Evolutionary conservation across 2,329 filamentous ascomycete species (phyloP), one percentile per base, ranked within the genome.

Genomic region (Fusarium concolor): DNA sequence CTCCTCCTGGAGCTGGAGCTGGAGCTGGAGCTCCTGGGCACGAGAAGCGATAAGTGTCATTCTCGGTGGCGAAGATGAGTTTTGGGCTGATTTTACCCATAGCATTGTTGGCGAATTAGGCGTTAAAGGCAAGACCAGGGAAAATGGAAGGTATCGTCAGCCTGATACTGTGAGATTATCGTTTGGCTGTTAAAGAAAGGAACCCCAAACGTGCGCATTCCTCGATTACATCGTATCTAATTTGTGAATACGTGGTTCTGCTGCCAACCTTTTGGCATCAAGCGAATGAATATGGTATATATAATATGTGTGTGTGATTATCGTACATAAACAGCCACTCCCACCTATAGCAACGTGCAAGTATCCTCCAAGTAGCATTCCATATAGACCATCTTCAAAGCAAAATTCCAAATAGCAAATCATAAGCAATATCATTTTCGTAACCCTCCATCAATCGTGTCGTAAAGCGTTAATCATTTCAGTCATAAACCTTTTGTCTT

Each of bases 11-110:
- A 37, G 73, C 71, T 15, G 77, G 78, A 22, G 72, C 75, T 3
- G 78, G 77, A 37, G 73, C 71, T 15, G 77, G 78, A 22, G 72
- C 76, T 24, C 79, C 79, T 22, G 81, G 81, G 35, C 79, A 78
- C 31, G 80, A 81, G 37, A 77, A 78, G 74, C 76, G 79, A 70
- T 83, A 73, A 75, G 44, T 63, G 39, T 44, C 46, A 29, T 60
- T 15, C 24, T 38, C 12, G 39, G 47, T 47, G 46, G 38, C 28
- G 43, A 42, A 43, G 43, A 57, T 31, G 47, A 31, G 50, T 46
- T 72, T 64, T 51, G 38, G 61, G 52, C 53, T 70, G 69, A 58
- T 70, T 65, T 42, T 52, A 70, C 45, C 49, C 62, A 57, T 57
- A 71, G 68, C 67, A 75, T 76, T 45, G 38, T 65, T 52, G 75